Base-by-base conservation (phyloP, 495 filamentous ascomycete genomes). In the Lindgomyces ingoldianus region DNA sequence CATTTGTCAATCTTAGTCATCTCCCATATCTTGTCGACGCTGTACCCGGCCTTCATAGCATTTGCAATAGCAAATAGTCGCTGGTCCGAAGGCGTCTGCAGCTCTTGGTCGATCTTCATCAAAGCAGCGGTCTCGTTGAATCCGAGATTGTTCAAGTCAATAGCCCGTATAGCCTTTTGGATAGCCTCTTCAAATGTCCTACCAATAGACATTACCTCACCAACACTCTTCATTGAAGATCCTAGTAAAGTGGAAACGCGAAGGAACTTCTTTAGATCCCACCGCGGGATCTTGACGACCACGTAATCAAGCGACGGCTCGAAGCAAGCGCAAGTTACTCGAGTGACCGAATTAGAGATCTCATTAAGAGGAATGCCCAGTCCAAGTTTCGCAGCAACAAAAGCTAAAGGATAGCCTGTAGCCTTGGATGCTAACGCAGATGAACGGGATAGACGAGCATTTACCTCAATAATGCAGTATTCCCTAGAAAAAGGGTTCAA, bases 171-270 rank as follows among this genome's bases (percentile, higher is more conserved):
- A 24, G 94, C 94, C 74, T 98, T 98, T 73, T 98, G 94, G 36
- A 98, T 96, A 14, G 94, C 94, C 77, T 98, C 94, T 76, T 98
- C 94, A 61, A 98, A 98, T 0, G 91, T 95, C 65, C 94, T 81
- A 59, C 94, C 94, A 71, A 98, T 97, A 70, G 89, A 92, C 94
- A 98, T 98, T 58, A 98, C 94, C 74, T 98, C 94, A 70, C 94
- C 94, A 46, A 98, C 92, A 81, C 91, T 96, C 89, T 98, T 98
- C 94, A 98, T 98, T 14, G 94, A 97, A 8, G 94, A 98, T 33
- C 89, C 91, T 6, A 98, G 87, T 76, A 92, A 86, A 2, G 91
- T 97, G 8, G 93, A 97, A 19, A 98, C 94, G 57, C 94, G 87
- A 26, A 89, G 93, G 78, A 98, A 98, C 77, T 98, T 98, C 81